Evolutionary conservation across 208 protist genomes (phyloP).

Genomic region (Angomonas ambiguus): DNA sequence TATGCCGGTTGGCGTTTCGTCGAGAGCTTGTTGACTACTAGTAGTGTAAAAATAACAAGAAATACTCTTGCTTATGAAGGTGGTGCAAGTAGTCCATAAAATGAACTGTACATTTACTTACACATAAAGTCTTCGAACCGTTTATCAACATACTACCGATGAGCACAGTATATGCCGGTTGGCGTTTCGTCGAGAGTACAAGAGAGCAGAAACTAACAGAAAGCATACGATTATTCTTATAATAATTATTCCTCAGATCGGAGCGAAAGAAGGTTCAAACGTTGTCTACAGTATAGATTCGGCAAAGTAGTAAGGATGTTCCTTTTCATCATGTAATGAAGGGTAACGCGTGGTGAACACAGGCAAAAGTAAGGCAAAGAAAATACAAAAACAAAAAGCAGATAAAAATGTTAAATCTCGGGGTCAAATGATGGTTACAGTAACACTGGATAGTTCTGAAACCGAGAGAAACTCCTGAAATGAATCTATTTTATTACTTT

Average conservation of each 20-base stretch:
- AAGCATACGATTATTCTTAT: not conserved
- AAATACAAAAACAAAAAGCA: not conserved
- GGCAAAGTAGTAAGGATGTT: constrained; percentile 14
- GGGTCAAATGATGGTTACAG: constrained; percentile 16
- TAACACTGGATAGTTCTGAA: not conserved
- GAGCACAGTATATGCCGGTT: constrained; percentile 6
- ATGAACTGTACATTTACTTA: not conserved
- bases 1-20: constrained; percentile 11
- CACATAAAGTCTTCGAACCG: constrained; percentile 1
- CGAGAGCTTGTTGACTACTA: not conserved
- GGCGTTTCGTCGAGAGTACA: constrained; percentile 1
- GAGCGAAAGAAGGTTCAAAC: constrained; percentile 59
- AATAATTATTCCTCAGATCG: constrained; percentile 28
- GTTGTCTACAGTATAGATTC: constrained; percentile 20
- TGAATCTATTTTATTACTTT: constrained; percentile 2
- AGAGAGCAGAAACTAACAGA: not conserved
- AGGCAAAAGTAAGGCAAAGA: not conserved
- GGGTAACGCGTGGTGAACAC: not conserved
- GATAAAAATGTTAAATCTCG: constrained; percentile 4
- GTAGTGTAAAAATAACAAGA: constrained; percentile 13
- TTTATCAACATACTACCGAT: constrained; percentile 7
- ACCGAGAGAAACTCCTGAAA: constrained; percentile 13
- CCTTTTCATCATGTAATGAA: constrained; percentile 15
- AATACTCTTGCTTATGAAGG: constrained; percentile 10
- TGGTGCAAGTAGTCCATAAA: constrained; percentile 15